Evolutionary conservation across 805 yeast species (phyloP).

Genomic region (Cyberlindnera euphorbiiphila): DNA sequence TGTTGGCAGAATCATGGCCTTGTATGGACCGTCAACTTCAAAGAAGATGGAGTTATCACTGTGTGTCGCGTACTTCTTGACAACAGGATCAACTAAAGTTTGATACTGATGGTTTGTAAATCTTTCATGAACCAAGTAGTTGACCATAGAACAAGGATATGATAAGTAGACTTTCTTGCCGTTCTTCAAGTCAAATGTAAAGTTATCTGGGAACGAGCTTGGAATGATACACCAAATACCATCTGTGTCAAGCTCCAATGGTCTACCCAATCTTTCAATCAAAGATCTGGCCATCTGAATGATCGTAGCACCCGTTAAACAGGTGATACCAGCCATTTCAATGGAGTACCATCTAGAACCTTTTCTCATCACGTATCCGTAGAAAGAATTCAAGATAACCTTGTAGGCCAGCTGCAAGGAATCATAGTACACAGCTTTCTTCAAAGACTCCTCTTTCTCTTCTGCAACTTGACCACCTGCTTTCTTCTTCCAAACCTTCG

Average conservation of each 20-base stretch:
- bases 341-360: slow-evolving; percentile 99
- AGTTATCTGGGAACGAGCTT: slow-evolving; percentile 87
- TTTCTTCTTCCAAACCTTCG: slow-evolving; percentile 92
- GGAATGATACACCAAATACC: slow-evolving; percentile 99
- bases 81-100: slow-evolving; percentile 67
- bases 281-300: slow-evolving; percentile 94
- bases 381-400: slow-evolving; percentile 92
- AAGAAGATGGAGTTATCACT: slow-evolving; percentile 94
- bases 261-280: slow-evolving; percentile 92
- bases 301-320: slow-evolving; percentile 96
- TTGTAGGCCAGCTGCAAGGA: slow-evolving; percentile 96
- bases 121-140: slow-evolving; percentile 82
- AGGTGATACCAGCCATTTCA: slow-evolving; percentile 99
- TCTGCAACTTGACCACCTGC: slow-evolving; percentile 46
- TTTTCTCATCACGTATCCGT: slow-evolving; percentile 98
- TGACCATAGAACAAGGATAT: slow-evolving; percentile 95
- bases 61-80: slow-evolving; percentile 64
- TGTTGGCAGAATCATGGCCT: slow-evolving; percentile 95
- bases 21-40: slow-evolving; percentile 98
- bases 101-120: slow-evolving; percentile 96
- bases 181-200: slow-evolving; percentile 59
- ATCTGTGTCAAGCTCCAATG: slow-evolving; percentile 94
- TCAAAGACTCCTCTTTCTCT: slow-evolving; percentile 86
- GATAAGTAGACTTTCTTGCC: slow-evolving; percentile 78
- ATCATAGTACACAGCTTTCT: slow-evolving; percentile 91